Evolutionary conservation across 1,284 basidiomycete genomes (phyloP).

Genomic region (Pseudozyma pruni): DNA sequence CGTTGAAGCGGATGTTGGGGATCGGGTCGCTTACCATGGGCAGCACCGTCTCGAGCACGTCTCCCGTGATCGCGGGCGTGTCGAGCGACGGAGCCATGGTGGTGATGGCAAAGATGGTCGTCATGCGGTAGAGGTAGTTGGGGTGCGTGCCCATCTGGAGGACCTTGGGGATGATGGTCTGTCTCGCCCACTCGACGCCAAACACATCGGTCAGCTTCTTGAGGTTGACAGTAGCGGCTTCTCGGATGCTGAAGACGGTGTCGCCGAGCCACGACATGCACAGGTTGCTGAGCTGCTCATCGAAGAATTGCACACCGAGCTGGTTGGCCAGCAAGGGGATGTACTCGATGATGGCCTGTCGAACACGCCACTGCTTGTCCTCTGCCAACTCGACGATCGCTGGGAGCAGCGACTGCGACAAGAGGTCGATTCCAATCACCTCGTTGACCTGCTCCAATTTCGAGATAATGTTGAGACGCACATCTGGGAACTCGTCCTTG

Average conservation of each 20-base stretch:
- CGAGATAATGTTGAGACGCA: constrained; percentile 97
- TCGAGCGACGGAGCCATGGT: constrained; percentile 94
- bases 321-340: constrained; percentile 95
- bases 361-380: constrained; percentile 99
- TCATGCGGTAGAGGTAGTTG: constrained; percentile 98
- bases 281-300: constrained; percentile 93
- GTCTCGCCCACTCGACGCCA: constrained; percentile 95
- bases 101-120: constrained; percentile 97
- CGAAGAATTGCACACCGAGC: constrained; percentile 95
- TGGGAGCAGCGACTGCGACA: constrained; percentile 94
- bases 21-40: constrained; percentile 89
- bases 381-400: constrained; percentile 98
- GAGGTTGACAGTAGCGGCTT: constrained; percentile 95
- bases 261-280: constrained; percentile 99
- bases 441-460: constrained; percentile 96
- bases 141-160: constrained; percentile 97
- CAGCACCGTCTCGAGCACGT: constrained; percentile 86
- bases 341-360: constrained; percentile 99
- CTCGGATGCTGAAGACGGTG: constrained; percentile 97
- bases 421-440: constrained; percentile 95
- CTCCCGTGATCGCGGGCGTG: constrained; percentile 83
- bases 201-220: constrained; percentile 99
- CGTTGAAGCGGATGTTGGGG: constrained; percentile 99
- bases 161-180: constrained; percentile 95
- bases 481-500: constrained; percentile 99